These are phyloP conservation scores for Aspergillus tubingensis DNA, from an alignment of 2,329 filamentous ascomycete genomes.

Conservation along the genomic window DNA sequence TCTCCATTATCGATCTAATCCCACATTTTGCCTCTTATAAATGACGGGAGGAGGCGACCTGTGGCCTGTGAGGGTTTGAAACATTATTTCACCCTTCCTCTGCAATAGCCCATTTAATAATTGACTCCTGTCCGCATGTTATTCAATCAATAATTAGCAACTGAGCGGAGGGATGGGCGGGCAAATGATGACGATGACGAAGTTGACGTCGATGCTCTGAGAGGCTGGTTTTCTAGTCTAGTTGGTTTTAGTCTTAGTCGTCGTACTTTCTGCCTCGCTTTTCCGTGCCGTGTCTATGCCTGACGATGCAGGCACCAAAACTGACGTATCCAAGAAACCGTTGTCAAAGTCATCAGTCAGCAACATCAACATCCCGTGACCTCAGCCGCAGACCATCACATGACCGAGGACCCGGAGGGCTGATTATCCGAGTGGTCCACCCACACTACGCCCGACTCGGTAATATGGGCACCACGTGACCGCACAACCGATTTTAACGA, in stretches of 20 bases:
- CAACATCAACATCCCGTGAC: constrained; percentile 1
- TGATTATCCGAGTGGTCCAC: constrained; percentile 9
- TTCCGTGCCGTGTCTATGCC: not conserved
- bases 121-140: constrained; percentile 14
- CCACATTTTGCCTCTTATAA: not conserved
- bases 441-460: constrained; percentile 15
- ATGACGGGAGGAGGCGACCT: constrained; percentile 1
- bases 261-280: not conserved
- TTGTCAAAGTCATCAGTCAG: too few species aligned
- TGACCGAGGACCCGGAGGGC: constrained; percentile 11
- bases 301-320: not conserved
- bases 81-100: constrained; percentile 25
- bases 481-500: constrained; percentile 45
- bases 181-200: constrained; percentile 2
- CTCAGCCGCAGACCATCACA: not conserved
- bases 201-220: not conserved
- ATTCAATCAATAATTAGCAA: constrained; percentile 17
- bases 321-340: too few species aligned
- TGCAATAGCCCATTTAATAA: constrained; percentile 23
- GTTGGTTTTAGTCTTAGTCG: too few species aligned
- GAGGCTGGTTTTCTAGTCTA: not conserved
- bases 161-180: constrained; percentile 1
- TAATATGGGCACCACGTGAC: constrained; percentile 32
- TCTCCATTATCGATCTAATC: constrained; percentile 12
- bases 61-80: constrained; percentile 23